Conservation (phyloP, 805 yeast species). For the Pichia ethanolica region DNA sequence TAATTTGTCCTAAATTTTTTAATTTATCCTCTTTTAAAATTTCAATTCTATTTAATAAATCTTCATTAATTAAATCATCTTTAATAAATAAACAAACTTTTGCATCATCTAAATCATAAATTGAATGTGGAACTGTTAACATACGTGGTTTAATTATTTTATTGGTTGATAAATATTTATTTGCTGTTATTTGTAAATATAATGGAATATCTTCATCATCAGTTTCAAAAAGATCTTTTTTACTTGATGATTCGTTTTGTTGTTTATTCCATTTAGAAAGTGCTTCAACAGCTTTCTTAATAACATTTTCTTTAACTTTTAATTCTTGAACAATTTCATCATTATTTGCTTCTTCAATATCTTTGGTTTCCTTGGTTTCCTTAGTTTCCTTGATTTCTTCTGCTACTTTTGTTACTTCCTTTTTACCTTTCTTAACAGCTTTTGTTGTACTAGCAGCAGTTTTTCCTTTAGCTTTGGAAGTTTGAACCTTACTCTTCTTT, state of each 20-base stretch:
- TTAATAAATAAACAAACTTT: slow-evolving; percentile 62
- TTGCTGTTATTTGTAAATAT: slow-evolving; percentile 56
- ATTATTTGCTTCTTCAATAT: background rate
- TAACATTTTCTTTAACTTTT: slow-evolving; percentile 22
- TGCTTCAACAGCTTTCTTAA: slow-evolving; percentile 53
- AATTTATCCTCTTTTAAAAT: slow-evolving; percentile 28
- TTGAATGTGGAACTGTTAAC: slow-evolving; percentile 40
- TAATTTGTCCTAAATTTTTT: slow-evolving; percentile 44
- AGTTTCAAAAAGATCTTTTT: slow-evolving; percentile 52
- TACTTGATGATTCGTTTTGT: slow-evolving; percentile 16
- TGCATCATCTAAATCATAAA: slow-evolving; percentile 32
- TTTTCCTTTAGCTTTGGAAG: no score
- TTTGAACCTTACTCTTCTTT: slow-evolving; percentile 1
- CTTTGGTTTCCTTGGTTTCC: background rate
- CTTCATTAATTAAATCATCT: slow-evolving; percentile 46
- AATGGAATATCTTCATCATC: slow-evolving; percentile 45
- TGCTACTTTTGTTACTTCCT: background rate
- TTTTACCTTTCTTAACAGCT: background rate
- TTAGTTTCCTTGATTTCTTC: background rate
- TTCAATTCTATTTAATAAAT: slow-evolving; percentile 40
- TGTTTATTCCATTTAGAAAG: slow-evolving; percentile 51
- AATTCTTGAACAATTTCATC: slow-evolving; percentile 3
- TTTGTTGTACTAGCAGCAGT: background rate
- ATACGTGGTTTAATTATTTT: slow-evolving; percentile 50
- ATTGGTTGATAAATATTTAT: slow-evolving; percentile 55